A percentile compares a stretch with the other conserved stretches of the same genome.
phyloP scores from a whole-genome alignment of 2,329 filamentous ascomycete species.

The Penicillium sp. region DNA sequence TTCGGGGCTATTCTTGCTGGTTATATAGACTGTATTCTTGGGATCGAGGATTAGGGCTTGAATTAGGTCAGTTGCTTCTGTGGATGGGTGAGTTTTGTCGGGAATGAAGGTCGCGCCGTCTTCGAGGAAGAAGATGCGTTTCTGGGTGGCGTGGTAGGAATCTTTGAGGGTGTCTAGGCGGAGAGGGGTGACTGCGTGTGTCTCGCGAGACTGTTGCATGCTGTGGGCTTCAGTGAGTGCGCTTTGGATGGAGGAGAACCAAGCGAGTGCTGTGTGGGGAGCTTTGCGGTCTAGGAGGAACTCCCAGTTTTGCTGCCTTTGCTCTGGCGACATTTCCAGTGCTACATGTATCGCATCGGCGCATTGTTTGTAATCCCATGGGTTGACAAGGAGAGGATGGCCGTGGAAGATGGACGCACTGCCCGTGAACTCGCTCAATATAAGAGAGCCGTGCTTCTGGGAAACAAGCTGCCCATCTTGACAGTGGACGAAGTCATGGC shows the following conservation, averaged over 20 bases:
- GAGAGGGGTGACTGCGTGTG: slow-evolving; percentile 77
- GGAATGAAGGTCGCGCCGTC: slow-evolving; percentile 84
- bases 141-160: slow-evolving; percentile 65
- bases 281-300: slow-evolving; percentile 71
- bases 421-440: slow-evolving; percentile 91
- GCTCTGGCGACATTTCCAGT: slow-evolving; percentile 74
- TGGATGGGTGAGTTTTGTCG: slow-evolving; percentile 72
- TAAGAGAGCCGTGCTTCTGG: slow-evolving; percentile 82
- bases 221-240: slow-evolving; percentile 73
- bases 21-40: slow-evolving; percentile 83
- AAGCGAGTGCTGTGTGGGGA: slow-evolving; percentile 77
- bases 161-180: slow-evolving; percentile 63
- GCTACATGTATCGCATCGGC: slow-evolving; percentile 80
- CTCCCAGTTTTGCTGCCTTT: slow-evolving; percentile 73
- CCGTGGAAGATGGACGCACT: slow-evolving; percentile 80
- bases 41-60: slow-evolving; percentile 75
- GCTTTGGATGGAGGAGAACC: slow-evolving; percentile 71
- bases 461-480: slow-evolving; percentile 74
- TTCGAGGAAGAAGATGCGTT: slow-evolving; percentile 82
- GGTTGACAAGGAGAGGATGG: slow-evolving; percentile 81
- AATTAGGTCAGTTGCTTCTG: slow-evolving; percentile 74
- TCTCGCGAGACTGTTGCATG: slow-evolving; percentile 76
- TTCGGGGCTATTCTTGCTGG: slow-evolving; percentile 80
- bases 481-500: slow-evolving; percentile 88
- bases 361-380: slow-evolving; percentile 88